These are phyloP conservation scores for Tylopilus sp. DNA, from an alignment of 1,284 basidiomycete species.

Conservation along the genomic window DNA sequence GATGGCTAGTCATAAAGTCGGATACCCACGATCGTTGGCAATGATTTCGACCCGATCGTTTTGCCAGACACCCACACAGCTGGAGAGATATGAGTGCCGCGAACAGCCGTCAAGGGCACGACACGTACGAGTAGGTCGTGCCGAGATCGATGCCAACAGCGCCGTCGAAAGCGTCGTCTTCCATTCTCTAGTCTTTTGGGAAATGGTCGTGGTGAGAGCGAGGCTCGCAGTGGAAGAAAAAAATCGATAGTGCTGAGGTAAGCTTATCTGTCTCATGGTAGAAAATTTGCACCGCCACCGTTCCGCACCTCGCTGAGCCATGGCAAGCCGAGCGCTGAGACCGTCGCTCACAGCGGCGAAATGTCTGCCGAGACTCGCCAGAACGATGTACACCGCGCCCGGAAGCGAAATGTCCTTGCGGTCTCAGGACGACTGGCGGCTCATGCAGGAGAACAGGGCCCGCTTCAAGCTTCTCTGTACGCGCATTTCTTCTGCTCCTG, in stretches of 20 bases:
- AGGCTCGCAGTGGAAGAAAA: constrained; percentile 22
- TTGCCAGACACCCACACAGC: constrained; percentile 97
- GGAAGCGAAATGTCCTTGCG: constrained; percentile 39
- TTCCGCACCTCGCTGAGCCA: constrained; percentile 33
- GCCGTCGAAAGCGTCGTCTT: constrained; percentile 88
- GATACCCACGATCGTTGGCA: constrained; percentile 84
- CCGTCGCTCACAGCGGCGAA: constrained; percentile 42
- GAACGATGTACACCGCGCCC: constrained; percentile 35
- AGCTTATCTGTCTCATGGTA: constrained; percentile 21
- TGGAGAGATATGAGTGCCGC: constrained; percentile 35
- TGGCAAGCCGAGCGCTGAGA: constrained; percentile 40
- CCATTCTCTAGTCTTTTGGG: constrained; percentile 72
- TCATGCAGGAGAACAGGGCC: constrained; percentile 58
- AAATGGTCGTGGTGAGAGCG: constrained; percentile 30
- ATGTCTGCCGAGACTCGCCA: constrained; percentile 26
- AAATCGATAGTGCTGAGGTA: constrained; percentile 43
- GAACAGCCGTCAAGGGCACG: neutral
- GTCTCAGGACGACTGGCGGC: constrained; percentile 61
- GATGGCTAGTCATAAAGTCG: constrained; percentile 1
- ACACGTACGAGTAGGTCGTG: constrained; percentile 83
- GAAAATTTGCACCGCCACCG: constrained; percentile 51
- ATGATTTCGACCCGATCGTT: constrained; percentile 99
- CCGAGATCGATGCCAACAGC: constrained; percentile 95
- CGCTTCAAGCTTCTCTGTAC: constrained; percentile 53
- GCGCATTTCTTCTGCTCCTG: constrained; percentile 10